phyloP scores from a whole-genome alignment of 257 asterid genomes.

The Ajuga chamaepitys region DNA sequence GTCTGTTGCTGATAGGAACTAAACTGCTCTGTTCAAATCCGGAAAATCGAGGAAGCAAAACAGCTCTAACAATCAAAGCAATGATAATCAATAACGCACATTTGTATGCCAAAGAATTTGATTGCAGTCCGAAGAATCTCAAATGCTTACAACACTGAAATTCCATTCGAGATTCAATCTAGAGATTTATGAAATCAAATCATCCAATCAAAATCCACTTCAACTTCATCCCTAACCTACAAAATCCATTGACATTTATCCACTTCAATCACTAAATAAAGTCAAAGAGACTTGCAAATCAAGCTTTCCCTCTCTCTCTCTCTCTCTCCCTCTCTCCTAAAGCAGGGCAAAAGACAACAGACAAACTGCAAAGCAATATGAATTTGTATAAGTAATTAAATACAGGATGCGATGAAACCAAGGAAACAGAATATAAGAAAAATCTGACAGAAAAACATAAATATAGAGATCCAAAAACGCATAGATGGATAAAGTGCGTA shows the following conservation, averaged over 20 bases:
- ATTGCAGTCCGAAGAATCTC: conserved; percentile 46
- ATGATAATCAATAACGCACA: conserved; percentile 34
- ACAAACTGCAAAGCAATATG: neutral
- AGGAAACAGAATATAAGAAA: neutral
- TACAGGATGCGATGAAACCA: neutral
- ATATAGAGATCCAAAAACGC: neutral
- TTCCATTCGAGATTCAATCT: conserved; percentile 45
- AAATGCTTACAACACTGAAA: conserved; percentile 32
- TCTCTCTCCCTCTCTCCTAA: no score
- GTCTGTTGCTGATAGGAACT: conserved; percentile 10
- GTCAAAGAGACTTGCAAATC: neutral
- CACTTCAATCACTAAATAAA: neutral
- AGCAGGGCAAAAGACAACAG: conserved; percentile 3
- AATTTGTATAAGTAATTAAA: neutral
- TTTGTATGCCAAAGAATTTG: conserved; percentile 52
- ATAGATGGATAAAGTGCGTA: no score
- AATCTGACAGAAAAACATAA: neutral
- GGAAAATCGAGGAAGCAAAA: conserved; percentile 33
- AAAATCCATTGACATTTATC: conserved; percentile 1
- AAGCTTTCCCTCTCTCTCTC: no score
- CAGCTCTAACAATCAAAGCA: conserved; percentile 42
- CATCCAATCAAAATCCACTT: neutral
- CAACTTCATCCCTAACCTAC: neutral
- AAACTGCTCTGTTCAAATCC: conserved; percentile 25
- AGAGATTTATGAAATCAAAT: conserved; percentile 4